These are phyloP conservation scores for Lumnitzera littorea DNA, from an alignment of 345 rosid species.

Conservation along the genomic window DNA sequence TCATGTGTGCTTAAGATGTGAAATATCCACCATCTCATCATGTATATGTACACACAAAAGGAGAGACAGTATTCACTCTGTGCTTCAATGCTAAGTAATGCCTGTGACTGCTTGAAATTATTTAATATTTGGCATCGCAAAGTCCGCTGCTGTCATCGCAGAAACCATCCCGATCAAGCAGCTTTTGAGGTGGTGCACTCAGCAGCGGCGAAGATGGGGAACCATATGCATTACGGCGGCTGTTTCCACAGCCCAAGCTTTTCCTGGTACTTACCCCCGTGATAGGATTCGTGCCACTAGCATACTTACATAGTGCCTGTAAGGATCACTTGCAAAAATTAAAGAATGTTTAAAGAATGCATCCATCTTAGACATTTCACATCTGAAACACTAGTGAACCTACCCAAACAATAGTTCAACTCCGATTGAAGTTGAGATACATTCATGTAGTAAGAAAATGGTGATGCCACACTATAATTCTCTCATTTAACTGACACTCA, in stretches of 20 bases:
- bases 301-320: constrained; percentile 91
- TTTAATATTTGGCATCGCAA: constrained; percentile 45
- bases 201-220: constrained; percentile 77
- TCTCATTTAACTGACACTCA: too few species aligned
- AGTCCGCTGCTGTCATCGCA: constrained; percentile 68
- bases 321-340: not conserved
- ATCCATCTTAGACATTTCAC: not conserved
- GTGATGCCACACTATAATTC: too few species aligned
- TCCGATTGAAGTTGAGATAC: too few species aligned
- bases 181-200: constrained; percentile 72
- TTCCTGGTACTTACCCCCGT: constrained; percentile 78
- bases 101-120: too few species aligned
- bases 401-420: too few species aligned
- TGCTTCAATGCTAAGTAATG: too few species aligned
- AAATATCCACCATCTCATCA: too few species aligned
- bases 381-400: not conserved
- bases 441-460: too few species aligned
- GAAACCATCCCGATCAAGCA: constrained; percentile 86
- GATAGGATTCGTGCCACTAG: constrained; percentile 73
- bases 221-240: constrained; percentile 76
- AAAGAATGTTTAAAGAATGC: not conserved
- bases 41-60: constrained; percentile 6
- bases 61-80: not conserved
- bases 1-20: too few species aligned
- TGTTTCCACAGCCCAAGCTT: constrained; percentile 88